phyloP scores from a whole-genome alignment of 768 basidiomycete genomes.

The Nevesoporus exiguus region DNA sequence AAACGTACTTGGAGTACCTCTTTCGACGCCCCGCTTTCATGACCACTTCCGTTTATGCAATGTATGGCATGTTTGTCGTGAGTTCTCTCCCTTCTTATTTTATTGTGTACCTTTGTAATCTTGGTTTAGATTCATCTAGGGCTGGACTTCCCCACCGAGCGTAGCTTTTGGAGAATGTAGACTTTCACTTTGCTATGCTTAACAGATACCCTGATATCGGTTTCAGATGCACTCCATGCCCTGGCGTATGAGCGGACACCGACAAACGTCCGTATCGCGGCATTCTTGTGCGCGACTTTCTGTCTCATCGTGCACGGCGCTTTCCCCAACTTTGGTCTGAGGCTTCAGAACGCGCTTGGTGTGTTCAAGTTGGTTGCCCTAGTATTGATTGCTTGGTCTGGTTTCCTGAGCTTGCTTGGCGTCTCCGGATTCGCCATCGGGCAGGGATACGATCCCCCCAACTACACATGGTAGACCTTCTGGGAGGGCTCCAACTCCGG shows the following conservation, averaged over 20 bases:
- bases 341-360: slow-evolving; percentile 62
- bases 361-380: slow-evolving; percentile 59
- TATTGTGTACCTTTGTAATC: neutral
- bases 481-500: slow-evolving; percentile 61
- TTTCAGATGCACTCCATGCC: slow-evolving; percentile 58
- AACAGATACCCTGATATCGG: neutral
- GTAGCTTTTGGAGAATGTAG: slow-evolving; percentile 75
- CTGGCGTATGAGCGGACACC: slow-evolving; percentile 44
- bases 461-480: slow-evolving; percentile 55
- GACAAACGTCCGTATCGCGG: slow-evolving; percentile 49
- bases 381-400: slow-evolving; percentile 47
- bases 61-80: slow-evolving; percentile 57
- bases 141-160: slow-evolving; percentile 54
- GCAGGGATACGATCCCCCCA: slow-evolving; percentile 53
- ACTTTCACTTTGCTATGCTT: neutral
- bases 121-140: slow-evolving; percentile 34
- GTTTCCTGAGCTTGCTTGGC: slow-evolving; percentile 48
- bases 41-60: slow-evolving; percentile 54
- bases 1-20: slow-evolving; percentile 71
- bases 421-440: slow-evolving; percentile 48
- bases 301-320: slow-evolving; percentile 56
- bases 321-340: slow-evolving; percentile 51
- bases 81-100: slow-evolving; percentile 18
- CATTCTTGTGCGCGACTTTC: slow-evolving; percentile 53
- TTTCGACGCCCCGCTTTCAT: slow-evolving; percentile 61